Conservation (phyloP, 1,284 basidiomycete genomes). For the Leccinum variabile region DNA sequence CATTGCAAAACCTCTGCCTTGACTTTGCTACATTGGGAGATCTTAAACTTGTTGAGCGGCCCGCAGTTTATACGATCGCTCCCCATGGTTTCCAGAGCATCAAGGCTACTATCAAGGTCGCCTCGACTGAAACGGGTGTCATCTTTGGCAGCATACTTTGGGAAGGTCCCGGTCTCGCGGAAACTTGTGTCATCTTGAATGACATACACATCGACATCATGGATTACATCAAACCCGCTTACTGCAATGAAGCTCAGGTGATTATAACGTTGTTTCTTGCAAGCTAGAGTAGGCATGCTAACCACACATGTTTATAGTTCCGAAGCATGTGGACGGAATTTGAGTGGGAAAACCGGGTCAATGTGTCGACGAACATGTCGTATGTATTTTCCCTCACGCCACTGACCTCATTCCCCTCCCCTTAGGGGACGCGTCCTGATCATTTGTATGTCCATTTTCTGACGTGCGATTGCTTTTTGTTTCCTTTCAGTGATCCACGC, state of each 20-base stretch:
- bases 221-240: conserved; percentile 98
- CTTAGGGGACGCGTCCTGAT: background rate
- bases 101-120: conserved; percentile 98
- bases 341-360: conserved; percentile 91
- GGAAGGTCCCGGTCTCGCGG: conserved; percentile 86
- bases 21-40: conserved; percentile 99
- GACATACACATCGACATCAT: conserved; percentile 99
- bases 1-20: conserved; percentile 93
- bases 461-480: background rate
- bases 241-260: conserved; percentile 94
- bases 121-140: conserved; percentile 96
- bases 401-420: background rate
- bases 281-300: background rate
- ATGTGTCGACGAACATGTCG: conserved; percentile 75
- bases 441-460: background rate
- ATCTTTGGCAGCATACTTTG: conserved; percentile 99
- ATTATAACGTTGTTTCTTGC: background rate
- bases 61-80: conserved; percentile 88
- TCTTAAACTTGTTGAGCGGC: conserved; percentile 95
- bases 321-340: conserved; percentile 92
- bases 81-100: conserved; percentile 98
- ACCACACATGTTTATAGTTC: conserved; percentile 55
- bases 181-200: conserved; percentile 90
- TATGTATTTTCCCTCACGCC: conserved; percentile 24
- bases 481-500: conserved; percentile 56